phyloP scores from a whole-genome alignment of 2,329 filamentous ascomycete species.

The Stagonosporopsis tanaceti region DNA sequence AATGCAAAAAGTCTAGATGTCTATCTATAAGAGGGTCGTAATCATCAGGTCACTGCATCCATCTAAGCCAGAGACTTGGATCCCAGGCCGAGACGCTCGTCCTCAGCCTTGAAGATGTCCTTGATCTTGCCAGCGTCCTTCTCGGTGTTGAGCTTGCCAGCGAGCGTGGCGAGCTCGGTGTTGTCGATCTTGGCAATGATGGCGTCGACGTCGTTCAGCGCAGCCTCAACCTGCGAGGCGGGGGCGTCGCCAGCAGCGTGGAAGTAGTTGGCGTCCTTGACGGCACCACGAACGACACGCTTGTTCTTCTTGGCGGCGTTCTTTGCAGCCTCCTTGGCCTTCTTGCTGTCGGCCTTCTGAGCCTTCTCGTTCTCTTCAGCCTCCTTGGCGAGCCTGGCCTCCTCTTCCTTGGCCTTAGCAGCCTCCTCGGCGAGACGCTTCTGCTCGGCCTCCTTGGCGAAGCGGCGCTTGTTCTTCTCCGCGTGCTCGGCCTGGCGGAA shows the following conservation, averaged over 20 bases:
- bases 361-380: slow-evolving; percentile 87
- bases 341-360: slow-evolving; percentile 84
- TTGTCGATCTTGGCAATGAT: slow-evolving; percentile 88
- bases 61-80: slow-evolving; percentile 66
- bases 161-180: slow-evolving; percentile 87
- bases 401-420: slow-evolving; percentile 81
- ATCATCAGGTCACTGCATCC: slow-evolving; percentile 5
- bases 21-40: slow-evolving; percentile 28
- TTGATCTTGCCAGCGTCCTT: slow-evolving; percentile 88
- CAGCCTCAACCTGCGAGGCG: slow-evolving; percentile 80
- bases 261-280: slow-evolving; percentile 99
- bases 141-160: slow-evolving; percentile 77
- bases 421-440: slow-evolving; percentile 88
- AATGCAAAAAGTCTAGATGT: slow-evolving; percentile 28
- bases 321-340: slow-evolving; percentile 98
- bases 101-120: slow-evolving; percentile 79
- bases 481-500: slow-evolving; percentile 93
- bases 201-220: slow-evolving; percentile 84
- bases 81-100: slow-evolving; percentile 78
- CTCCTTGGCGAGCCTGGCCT: slow-evolving; percentile 79
- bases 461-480: slow-evolving; percentile 92
- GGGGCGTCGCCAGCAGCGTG: slow-evolving; percentile 70
- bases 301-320: slow-evolving; percentile 99
- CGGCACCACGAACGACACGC: slow-evolving; percentile 89
- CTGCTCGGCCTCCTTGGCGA: slow-evolving; percentile 90